These are phyloP conservation scores for Eruca vesicaria DNA, from an alignment of 441 rosid species.

Conservation along the genomic window DNA sequence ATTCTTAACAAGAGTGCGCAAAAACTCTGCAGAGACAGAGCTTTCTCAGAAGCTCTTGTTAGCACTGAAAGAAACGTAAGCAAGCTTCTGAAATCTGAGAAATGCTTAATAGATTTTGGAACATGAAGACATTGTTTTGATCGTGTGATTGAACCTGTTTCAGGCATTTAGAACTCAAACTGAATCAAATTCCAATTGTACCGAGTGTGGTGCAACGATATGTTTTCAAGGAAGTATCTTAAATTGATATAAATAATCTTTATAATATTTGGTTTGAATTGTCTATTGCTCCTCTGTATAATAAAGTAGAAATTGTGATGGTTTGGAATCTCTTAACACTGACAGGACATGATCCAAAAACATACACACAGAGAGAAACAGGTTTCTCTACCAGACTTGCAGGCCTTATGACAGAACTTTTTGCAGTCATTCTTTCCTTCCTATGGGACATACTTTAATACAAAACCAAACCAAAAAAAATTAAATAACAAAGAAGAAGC, in stretches of 20 bases:
- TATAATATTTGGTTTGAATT: not conserved
- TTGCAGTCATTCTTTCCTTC: too few species aligned
- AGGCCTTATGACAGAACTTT: not conserved
- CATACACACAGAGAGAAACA: not conserved
- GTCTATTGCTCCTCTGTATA: not conserved
- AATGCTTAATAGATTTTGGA: conserved; percentile 4
- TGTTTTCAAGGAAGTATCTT: not conserved
- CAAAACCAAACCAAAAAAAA: not conserved
- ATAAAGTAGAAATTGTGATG: not conserved
- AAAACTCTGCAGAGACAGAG: conserved; percentile 18
- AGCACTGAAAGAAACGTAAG: conserved; percentile 28
- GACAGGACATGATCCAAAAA: not conserved
- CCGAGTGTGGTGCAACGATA: not conserved
- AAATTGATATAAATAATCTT: not conserved
- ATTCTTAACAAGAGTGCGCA: conserved; percentile 45
- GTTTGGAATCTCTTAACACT: not conserved
- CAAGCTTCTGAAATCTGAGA: not conserved
- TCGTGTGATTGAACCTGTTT: not conserved
- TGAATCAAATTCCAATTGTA: conserved; percentile 15
- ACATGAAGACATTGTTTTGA: conserved; percentile 7
- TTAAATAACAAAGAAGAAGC: not conserved
- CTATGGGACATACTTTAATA: not conserved
- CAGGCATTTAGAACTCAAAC: not conserved
- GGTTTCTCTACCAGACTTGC: not conserved
- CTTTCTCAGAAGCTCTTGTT: conserved; percentile 28